phyloP scores from a whole-genome alignment of 306 rosid genomes.

The Coriaria nepalensis region DNA sequence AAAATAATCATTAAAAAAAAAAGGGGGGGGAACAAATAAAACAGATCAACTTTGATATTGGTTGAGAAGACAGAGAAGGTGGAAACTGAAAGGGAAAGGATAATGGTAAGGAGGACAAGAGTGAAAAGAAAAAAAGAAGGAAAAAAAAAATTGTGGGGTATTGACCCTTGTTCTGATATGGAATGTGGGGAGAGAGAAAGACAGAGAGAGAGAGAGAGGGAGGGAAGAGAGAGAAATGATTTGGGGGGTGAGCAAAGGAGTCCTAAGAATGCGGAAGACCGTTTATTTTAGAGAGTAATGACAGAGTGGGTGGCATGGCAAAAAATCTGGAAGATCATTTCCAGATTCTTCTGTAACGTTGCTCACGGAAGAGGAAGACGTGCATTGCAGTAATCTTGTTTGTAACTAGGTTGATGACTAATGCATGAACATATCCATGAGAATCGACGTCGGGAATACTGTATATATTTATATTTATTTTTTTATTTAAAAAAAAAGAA shows the following conservation, averaged over 20 bases:
- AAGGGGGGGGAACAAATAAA: not conserved
- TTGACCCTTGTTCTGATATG: constrained; percentile 18
- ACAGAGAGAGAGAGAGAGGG: constrained; percentile 12
- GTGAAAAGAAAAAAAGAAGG: not conserved
- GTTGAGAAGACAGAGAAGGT: not conserved
- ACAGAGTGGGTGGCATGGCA: constrained; percentile 14
- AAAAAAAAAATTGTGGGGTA: constrained; percentile 5
- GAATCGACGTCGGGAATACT: too few relatives aligned
- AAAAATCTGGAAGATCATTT: not conserved
- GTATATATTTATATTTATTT: too few relatives aligned
- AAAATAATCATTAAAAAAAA: not conserved
- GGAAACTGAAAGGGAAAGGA: not conserved
- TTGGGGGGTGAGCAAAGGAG: constrained; percentile 16
- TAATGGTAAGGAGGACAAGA: constrained; percentile 5
- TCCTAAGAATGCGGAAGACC: constrained; percentile 31
- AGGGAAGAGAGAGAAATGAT: constrained; percentile 22
- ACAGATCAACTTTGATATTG: not conserved
- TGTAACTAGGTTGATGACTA: too few relatives aligned
- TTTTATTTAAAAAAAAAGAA: too few relatives aligned
- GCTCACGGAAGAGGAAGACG: constrained; percentile 6
- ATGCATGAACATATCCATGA: too few relatives aligned
- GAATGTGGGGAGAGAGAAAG: constrained; percentile 18
- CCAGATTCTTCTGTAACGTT: not conserved
- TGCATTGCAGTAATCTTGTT: constrained; percentile 13
- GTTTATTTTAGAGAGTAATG: constrained; percentile 18